These are phyloP conservation scores for Verticillium albo-atrum DNA, from an alignment of 2,329 filamentous ascomycete genomes.

Conservation along the genomic window DNA sequence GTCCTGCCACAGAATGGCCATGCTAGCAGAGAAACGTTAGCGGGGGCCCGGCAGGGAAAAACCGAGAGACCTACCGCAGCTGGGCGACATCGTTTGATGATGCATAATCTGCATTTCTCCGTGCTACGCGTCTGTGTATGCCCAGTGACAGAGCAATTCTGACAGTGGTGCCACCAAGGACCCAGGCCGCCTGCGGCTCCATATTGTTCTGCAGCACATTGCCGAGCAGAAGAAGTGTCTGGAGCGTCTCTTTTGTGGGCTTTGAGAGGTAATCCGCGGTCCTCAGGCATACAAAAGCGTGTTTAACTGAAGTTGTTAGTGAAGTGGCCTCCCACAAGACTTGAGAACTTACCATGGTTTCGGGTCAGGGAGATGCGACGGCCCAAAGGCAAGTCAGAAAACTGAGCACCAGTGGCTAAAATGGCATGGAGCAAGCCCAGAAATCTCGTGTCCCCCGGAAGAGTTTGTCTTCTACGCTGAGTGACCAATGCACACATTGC, in stretches of 20 bases:
- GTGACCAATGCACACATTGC: background rate
- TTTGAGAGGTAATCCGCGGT: background rate
- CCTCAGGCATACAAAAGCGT: background rate
- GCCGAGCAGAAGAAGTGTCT: slow-evolving; percentile 1
- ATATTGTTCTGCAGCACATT: slow-evolving; percentile 9
- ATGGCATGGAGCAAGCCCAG: background rate
- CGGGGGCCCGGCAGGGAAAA: no score
- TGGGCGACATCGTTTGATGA: background rate
- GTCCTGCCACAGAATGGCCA: slow-evolving; percentile 6
- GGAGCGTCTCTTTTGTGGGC: background rate
- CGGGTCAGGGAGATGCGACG: no score
- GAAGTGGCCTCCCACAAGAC: background rate
- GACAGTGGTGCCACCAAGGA: slow-evolving; percentile 6
- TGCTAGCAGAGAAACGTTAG: background rate
- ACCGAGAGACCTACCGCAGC: background rate
- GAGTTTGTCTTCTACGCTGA: background rate
- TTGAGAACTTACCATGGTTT: no score
- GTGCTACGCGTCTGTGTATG: background rate
- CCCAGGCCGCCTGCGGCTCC: slow-evolving; percentile 11
- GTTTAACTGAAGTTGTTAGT: background rate
- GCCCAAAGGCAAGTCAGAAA: background rate
- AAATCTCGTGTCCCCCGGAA: background rate
- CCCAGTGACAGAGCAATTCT: slow-evolving; percentile 7
- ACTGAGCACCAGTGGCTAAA: background rate
- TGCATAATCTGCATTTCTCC: background rate